Evolutionary conservation across 2,329 filamentous ascomycete genomes (phyloP).

Genomic region (Colletotrichum eremochloae): DNA sequence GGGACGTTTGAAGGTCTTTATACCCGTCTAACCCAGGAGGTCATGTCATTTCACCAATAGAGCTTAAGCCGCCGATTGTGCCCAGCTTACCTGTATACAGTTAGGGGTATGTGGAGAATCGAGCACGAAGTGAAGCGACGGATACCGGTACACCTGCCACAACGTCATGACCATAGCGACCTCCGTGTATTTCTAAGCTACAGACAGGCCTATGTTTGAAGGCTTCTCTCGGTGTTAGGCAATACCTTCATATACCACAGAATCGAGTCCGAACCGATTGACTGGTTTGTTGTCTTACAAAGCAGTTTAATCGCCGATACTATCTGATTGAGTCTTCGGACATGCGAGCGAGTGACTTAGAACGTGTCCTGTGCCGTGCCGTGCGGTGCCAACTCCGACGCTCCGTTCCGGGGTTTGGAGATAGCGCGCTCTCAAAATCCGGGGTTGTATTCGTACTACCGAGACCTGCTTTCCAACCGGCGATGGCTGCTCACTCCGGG

Average conservation of each 20-base stretch:
- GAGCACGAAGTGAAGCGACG: too few species aligned
- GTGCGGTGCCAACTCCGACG: neutral
- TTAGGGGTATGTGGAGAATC: neutral
- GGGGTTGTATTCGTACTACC: neutral
- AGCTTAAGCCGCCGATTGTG: neutral
- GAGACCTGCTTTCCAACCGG: neutral
- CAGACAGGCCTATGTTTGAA: neutral
- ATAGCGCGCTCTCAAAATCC: neutral
- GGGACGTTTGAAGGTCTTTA: neutral
- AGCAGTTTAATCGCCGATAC: conserved; percentile 1
- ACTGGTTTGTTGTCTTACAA: neutral
- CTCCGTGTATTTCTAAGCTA: too few species aligned
- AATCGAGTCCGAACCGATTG: neutral
- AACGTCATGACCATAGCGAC: too few species aligned
- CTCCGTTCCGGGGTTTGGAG: conserved; percentile 12
- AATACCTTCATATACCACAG: neutral
- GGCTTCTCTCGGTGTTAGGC: conserved; percentile 11
- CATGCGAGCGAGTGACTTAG: neutral
- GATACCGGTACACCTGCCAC: too few species aligned
- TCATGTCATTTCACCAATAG: neutral
- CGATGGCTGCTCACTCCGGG: neutral
- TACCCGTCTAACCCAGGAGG: neutral
- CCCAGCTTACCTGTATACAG: neutral
- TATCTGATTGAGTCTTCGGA: neutral
- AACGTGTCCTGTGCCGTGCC: neutral